Conservation (phyloP, 148 eudicot genomes). For the Silene conica region DNA sequence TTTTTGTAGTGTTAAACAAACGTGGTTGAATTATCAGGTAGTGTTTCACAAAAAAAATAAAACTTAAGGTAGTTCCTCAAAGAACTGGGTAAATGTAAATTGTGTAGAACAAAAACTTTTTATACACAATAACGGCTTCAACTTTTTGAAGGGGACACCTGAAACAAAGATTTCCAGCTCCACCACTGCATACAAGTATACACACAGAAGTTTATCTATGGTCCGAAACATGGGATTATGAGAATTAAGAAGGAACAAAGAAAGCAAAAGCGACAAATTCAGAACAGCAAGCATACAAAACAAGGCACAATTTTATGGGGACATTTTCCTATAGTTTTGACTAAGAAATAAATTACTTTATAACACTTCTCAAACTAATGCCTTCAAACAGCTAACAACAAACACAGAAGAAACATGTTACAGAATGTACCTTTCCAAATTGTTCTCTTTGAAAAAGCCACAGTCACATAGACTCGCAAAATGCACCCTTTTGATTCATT, state of each 20-base stretch:
- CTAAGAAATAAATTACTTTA: not conserved
- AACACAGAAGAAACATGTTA: conserved; percentile 10
- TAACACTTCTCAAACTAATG: conserved; percentile 2
- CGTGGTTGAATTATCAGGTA: no score
- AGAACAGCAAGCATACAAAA: not conserved
- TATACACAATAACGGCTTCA: not conserved
- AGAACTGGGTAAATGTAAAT: no score
- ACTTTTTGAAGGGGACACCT: no score
- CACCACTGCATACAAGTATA: not conserved
- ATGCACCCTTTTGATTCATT: conserved; percentile 45
- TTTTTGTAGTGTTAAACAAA: no score
- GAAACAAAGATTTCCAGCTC: not conserved
- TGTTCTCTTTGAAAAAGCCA: conserved; percentile 78
- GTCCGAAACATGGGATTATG: not conserved
- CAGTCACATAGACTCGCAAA: conserved; percentile 59
- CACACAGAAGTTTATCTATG: not conserved
- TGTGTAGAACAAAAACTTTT: no score
- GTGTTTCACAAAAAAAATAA: no score
- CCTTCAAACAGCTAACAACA: not conserved
- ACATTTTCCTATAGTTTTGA: not conserved
- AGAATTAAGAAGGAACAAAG: not conserved
- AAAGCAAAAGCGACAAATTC: not conserved
- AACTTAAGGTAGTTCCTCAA: no score
- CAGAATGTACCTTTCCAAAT: conserved; percentile 63
- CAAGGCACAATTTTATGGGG: not conserved